phyloP scores from a whole-genome alignment of 2,329 filamentous ascomycete species.

The Leptographium radiaticola region DNA sequence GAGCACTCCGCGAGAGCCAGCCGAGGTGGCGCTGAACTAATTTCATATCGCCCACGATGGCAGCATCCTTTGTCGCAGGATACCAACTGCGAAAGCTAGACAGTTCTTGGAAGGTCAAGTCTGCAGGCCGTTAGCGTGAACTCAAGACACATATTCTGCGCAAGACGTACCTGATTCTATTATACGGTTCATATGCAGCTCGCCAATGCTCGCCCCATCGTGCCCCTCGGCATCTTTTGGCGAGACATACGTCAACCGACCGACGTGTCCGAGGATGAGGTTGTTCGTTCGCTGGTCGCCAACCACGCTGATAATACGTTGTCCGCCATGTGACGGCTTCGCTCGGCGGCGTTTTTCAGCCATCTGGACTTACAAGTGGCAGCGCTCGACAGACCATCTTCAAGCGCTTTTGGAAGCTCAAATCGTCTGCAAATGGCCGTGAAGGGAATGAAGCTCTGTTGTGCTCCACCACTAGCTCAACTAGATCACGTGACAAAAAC shows the following conservation, averaged over 20 bases:
- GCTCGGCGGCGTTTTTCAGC: conserved; percentile 10
- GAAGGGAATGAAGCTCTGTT: too few species aligned
- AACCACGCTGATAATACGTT: conserved; percentile 5
- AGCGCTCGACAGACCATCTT: not conserved
- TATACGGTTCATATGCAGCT: conserved; percentile 7
- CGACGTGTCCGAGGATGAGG: conserved; percentile 40
- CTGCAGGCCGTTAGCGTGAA: not conserved
- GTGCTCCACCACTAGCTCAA: too few species aligned
- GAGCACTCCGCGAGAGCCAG: conserved; percentile 39
- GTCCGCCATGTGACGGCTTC: not conserved
- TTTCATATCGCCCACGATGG: not conserved
- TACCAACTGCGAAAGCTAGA: conserved; percentile 16
- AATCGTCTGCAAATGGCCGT: not conserved
- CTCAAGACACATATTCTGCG: not conserved
- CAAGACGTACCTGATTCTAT: conserved; percentile 13
- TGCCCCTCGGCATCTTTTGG: conserved; percentile 10
- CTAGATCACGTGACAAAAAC: too few species aligned
- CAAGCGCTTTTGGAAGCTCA: not conserved
- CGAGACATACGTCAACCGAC: conserved; percentile 30
- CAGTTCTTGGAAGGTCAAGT: conserved; percentile 15
- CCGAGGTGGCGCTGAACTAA: conserved; percentile 22
- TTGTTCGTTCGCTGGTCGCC: conserved; percentile 26
- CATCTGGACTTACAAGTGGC: conserved; percentile 10
- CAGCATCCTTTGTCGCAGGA: conserved; percentile 9
- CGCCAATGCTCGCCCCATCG: not conserved